Base-by-base conservation (phyloP, 2,329 filamentous ascomycete genomes). In the Aspergillus novoparasiticus region DNA sequence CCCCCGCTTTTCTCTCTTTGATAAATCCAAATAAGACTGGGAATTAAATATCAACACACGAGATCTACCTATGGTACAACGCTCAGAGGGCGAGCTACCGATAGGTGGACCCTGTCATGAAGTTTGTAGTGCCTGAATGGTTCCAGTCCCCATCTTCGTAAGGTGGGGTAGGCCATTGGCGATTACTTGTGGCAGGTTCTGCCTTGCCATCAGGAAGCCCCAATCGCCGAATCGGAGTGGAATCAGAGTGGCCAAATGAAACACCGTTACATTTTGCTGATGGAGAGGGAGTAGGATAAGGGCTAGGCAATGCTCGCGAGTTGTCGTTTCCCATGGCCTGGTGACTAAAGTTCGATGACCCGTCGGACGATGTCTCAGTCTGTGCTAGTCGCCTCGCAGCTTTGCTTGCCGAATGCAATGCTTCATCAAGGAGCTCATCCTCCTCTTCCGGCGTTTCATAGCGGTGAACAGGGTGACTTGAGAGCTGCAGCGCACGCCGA, bases 381-480 rank as follows among this genome's bases (percentile, higher is more conserved):
- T 74, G 78, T 62, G 88, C 92, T 64, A 96, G 83, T 11, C 88
- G 88, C 74, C 87, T 90, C 73, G 91, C 90, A 9, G 89, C 92
- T 65, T 87, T 87, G 71, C 90, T 89, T 0, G 93, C 91, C 6
- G 91, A 92, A 56, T 89, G 86, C 48, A 97, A 83, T 23, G 89
- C 93, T 78, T 99, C 95, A 69, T 97, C 94, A 11, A 98, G 84
- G 11, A 99, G 85, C 79, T 99, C 95, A 64, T 99, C 95, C 74
- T 98, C 94, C 78, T 99, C 95, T 72, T 96, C 94, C 1, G 95
- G 93, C 0, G 94, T 94, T 74, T 99, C 95, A 75, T 98, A 97
- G 66, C 92, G 90, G 71, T 91, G 90, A 56, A 91, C 88, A 5
- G 91, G 90, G 66, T 93, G 90, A 5, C 84, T 82, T 16, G 92